Base-by-base conservation (phyloP, 192 early-diverging fungal genomes). In the Chytriomyces hyalinus region DNA sequence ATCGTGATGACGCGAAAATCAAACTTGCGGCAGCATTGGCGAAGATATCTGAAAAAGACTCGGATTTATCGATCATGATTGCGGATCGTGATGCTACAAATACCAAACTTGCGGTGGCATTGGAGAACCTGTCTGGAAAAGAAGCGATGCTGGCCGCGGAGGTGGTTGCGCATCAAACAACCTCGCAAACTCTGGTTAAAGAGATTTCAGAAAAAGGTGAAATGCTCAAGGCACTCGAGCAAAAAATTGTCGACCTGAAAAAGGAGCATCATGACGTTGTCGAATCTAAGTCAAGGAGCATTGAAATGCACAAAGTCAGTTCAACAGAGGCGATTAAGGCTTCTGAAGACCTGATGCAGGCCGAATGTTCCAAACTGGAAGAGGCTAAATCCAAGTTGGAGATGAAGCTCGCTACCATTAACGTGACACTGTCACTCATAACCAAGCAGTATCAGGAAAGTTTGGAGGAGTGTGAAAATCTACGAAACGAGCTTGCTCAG, bases 391-490 rank as follows among this genome's bases (percentile, higher is more conserved):
- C 26, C 2, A 45, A 8, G 11, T 8, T 53, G 26, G 49, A 53
- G 5, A 8, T 7, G 36, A 10, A 53, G 22, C 11, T 49, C 8
- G 47, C 68, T 7, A 48, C 68, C 10, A 20, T 70, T 5, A 70
- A 70, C 50, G 51, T n/a, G 17, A 70, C 68, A 3, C 51, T 70
- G 6, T 15, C 17, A 7, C n/a, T 70, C 26, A 70, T 70, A 48
- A 70, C 68, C 7, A 6, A 4, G 20, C 53, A 57, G 53, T 57
- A 57, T 57, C 53, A 57, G 20, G 53, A 57, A n/a, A 20, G 15
- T 13, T 20, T 57, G 13, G 53, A 57, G 20, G 53, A 57, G 15
- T 57, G 53, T 3, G 53, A 57, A 53, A 70, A 20, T 57, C 68
- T 49, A 48, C 68, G 49, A n/a, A 70, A 22, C 22, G 24, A 53